Conservation (phyloP, 805 yeast genomes). For the Candida methanosorbosa region DNA sequence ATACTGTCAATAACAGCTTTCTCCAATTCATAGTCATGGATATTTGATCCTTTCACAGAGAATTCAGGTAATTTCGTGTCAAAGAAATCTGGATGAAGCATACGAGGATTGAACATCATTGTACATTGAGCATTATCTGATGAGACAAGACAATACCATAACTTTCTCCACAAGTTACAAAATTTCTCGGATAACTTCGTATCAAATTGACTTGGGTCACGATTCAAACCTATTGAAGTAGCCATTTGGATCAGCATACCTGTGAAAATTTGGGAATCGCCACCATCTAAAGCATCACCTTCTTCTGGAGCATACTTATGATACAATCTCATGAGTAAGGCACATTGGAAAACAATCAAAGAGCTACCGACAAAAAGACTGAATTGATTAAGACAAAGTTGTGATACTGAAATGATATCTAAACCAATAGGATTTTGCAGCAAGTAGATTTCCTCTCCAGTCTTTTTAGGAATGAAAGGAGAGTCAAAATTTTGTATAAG, state of each 20-base stretch:
- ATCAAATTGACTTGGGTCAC: conserved; percentile 54
- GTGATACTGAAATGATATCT: conserved; percentile 39
- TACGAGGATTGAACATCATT: conserved; percentile 38
- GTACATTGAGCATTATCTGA: conserved; percentile 37
- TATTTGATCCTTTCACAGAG: conserved; percentile 25
- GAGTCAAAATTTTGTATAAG: conserved; percentile 24
- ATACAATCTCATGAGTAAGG: conserved; percentile 42
- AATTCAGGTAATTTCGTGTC: conserved; percentile 45
- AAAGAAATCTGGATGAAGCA: conserved; percentile 29
- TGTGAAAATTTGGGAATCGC: conserved; percentile 45
- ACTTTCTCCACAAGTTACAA: conserved; percentile 44
- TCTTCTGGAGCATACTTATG: conserved; percentile 43
- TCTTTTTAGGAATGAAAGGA: conserved; percentile 14
- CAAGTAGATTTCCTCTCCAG: conserved; percentile 26
- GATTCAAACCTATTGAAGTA: conserved; percentile 53
- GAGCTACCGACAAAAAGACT: conserved; percentile 39
- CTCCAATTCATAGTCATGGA: conserved; percentile 32
- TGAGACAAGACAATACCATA: conserved; percentile 45
- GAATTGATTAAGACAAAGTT: conserved; percentile 47
- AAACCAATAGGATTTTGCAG: conserved; percentile 36
- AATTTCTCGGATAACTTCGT: conserved; percentile 11
- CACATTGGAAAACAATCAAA: conserved; percentile 45
- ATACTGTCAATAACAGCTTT: conserved; percentile 27
- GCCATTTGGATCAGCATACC: conserved; percentile 62
- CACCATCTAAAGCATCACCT: conserved; percentile 52